phyloP scores from a whole-genome alignment of 768 basidiomycete species.

The Lactifluus rugatus region DNA sequence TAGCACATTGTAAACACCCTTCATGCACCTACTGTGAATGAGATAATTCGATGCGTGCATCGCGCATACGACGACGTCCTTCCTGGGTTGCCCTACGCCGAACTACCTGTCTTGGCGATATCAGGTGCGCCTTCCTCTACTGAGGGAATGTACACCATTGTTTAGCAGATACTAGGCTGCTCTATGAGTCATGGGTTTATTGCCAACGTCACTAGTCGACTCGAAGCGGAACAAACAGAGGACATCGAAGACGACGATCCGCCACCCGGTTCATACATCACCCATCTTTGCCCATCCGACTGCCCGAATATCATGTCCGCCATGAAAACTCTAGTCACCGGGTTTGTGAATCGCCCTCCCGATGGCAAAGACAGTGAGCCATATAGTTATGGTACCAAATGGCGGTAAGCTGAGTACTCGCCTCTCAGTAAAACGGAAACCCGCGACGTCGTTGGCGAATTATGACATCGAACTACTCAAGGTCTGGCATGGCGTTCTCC shows the following conservation, averaged over 20 bases:
- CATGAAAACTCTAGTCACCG: slow-evolving; percentile 19
- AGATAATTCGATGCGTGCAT: slow-evolving; percentile 14
- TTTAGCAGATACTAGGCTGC: background rate
- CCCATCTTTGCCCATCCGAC: slow-evolving; percentile 16
- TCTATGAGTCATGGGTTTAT: slow-evolving; percentile 15
- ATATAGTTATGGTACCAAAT: background rate
- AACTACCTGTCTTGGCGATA: slow-evolving; percentile 18
- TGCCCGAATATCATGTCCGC: slow-evolving; percentile 16
- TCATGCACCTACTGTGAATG: slow-evolving; percentile 11
- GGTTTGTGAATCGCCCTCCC: slow-evolving; percentile 16
- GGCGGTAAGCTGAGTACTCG: background rate
- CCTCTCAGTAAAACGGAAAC: slow-evolving; percentile 37
- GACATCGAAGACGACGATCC: slow-evolving; percentile 1
- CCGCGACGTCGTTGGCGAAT: slow-evolving; percentile 42
- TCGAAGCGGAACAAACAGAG: slow-evolving; percentile 1
- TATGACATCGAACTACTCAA: slow-evolving; percentile 54
- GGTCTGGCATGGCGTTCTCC: slow-evolving; percentile 46
- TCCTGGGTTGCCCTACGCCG: slow-evolving; percentile 19
- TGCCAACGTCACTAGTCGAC: slow-evolving; percentile 1
- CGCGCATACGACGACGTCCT: slow-evolving; percentile 18
- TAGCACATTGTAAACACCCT: slow-evolving; percentile 14
- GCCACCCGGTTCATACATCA: slow-evolving; percentile 6
- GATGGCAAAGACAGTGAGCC: slow-evolving; percentile 17
- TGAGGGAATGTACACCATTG: background rate
- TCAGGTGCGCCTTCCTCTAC: slow-evolving; percentile 7